These are phyloP conservation scores for Pichia sp. DNA, from an alignment of 1,139 yeast genomes.

Conservation along the genomic window DNA sequence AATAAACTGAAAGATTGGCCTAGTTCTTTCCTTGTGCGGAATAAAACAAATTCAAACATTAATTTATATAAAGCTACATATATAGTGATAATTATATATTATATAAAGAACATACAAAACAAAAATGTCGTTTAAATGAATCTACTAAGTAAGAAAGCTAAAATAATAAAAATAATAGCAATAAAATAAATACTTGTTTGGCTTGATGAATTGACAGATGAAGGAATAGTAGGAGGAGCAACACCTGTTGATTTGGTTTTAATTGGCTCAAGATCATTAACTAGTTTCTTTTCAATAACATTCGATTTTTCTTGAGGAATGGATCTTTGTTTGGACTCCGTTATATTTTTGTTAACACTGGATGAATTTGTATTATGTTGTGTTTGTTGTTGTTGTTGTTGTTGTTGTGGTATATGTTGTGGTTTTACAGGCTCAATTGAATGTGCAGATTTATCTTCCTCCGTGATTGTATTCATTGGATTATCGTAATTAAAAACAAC, in stretches of 20 bases:
- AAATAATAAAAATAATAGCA: constrained; percentile 20
- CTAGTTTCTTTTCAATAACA: not conserved
- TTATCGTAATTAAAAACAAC: constrained; percentile 49
- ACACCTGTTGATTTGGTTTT: not conserved
- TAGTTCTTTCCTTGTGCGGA: too few relatives aligned
- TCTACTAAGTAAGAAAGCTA: constrained; percentile 22
- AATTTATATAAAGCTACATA: not conserved
- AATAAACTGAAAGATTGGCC: too few relatives aligned
- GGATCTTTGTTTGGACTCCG: constrained; percentile 1
- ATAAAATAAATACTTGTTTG: constrained; percentile 18
- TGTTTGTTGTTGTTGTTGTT: not conserved
- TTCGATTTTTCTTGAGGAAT: not conserved
- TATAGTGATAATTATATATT: not conserved
- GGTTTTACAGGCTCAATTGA: not conserved
- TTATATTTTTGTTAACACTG: constrained; percentile 2
- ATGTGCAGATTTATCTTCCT: constrained; percentile 16
- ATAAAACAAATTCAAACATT: not conserved
- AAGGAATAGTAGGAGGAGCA: constrained; percentile 12
- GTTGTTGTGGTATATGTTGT: not conserved
- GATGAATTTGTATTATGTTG: not conserved
- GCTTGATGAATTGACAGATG: constrained; percentile 1
- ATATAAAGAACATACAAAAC: not conserved
- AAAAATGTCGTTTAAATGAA: constrained; percentile 11
- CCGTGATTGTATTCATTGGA: constrained; percentile 25
- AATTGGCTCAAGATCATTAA: not conserved